phyloP scores from a whole-genome alignment of 2,329 filamentous ascomycete species.

The Beauveria australis region DNA sequence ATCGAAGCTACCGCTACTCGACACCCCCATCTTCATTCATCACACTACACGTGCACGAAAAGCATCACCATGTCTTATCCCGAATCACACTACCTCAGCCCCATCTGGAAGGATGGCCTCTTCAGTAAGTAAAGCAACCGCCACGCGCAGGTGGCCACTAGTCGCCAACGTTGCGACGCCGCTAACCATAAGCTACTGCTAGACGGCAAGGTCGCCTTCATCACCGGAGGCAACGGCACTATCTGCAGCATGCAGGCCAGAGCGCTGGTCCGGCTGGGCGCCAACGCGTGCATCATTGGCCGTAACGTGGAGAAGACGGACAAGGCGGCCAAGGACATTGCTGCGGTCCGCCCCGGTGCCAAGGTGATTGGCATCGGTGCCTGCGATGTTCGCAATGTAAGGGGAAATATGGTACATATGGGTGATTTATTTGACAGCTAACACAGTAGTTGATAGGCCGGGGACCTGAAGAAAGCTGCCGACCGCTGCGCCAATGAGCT shows the following conservation, averaged over 20 bases:
- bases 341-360: conserved; percentile 65
- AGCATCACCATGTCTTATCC: conserved; percentile 54
- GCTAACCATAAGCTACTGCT: conserved; percentile 2
- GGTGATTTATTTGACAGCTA: background rate
- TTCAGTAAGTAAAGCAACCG: conserved; percentile 53
- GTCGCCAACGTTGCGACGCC: background rate
- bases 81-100: conserved; percentile 68
- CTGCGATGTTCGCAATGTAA: conserved; percentile 65
- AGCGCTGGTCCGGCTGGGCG: conserved; percentile 83
- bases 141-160: background rate
- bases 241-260: conserved; percentile 94
- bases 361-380: conserved; percentile 82
- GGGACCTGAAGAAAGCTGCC: conserved; percentile 64
- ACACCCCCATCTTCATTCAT: background rate
- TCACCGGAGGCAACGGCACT: conserved; percentile 85
- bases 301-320: conserved; percentile 86
- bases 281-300: conserved; percentile 89
- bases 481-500: conserved; percentile 74
- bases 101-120: conserved; percentile 78
- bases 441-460: conserved; percentile 30
- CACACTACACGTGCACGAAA: background rate
- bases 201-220: conserved; percentile 88
- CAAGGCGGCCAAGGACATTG: conserved; percentile 70
- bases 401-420: conserved; percentile 11
- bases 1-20: background rate